A percentile compares a stretch with the other conserved stretches of the same genome.
Conservation (phyloP, 345 rosid species). For the Cardamine occulta region DNA sequence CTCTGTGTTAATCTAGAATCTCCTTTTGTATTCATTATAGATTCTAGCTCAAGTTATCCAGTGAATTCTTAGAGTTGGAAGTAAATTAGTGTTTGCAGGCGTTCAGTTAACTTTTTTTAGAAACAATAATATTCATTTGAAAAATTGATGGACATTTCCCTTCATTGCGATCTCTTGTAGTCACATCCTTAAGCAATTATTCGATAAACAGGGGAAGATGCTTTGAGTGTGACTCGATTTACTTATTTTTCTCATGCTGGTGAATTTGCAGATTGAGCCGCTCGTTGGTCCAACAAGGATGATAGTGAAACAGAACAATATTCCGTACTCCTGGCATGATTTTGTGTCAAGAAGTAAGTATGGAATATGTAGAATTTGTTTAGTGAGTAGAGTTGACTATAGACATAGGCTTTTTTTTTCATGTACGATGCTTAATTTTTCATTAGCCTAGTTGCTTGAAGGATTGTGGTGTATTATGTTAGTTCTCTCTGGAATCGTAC, state of each 20-base stretch:
- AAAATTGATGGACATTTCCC: not conserved
- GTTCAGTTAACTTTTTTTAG: not conserved
- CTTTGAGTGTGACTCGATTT: slow-evolving; percentile 25
- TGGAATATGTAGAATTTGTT: not conserved
- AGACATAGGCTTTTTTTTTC: slow-evolving; percentile 17
- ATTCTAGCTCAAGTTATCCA: slow-evolving; percentile 14
- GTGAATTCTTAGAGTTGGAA: slow-evolving; percentile 19
- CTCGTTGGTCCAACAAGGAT: slow-evolving; percentile 75
- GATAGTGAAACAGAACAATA: slow-evolving; percentile 53
- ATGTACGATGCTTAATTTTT: slow-evolving; percentile 1
- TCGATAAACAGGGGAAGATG: slow-evolving; percentile 13
- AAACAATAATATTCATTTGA: slow-evolving; percentile 14
- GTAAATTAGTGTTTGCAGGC: slow-evolving; percentile 21
- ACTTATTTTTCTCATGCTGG: slow-evolving; percentile 21
- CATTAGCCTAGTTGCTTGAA: slow-evolving; percentile 11
- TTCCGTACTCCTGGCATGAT: slow-evolving; percentile 96
- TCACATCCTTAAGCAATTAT: slow-evolving; percentile 21
- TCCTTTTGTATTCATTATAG: slow-evolving; percentile 12
- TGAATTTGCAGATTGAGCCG: slow-evolving; percentile 75
- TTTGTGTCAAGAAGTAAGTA: slow-evolving; percentile 78
- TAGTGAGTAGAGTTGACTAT: slow-evolving; percentile 6
- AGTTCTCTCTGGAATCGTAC: slow-evolving; percentile 10
- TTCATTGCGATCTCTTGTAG: slow-evolving; percentile 28
- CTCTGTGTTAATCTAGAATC: slow-evolving; percentile 1
- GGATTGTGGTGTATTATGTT: slow-evolving; percentile 16